These are phyloP conservation scores for Stenogyne calaminthoides DNA, from an alignment of 305 asterid species.

Conservation along the genomic window DNA sequence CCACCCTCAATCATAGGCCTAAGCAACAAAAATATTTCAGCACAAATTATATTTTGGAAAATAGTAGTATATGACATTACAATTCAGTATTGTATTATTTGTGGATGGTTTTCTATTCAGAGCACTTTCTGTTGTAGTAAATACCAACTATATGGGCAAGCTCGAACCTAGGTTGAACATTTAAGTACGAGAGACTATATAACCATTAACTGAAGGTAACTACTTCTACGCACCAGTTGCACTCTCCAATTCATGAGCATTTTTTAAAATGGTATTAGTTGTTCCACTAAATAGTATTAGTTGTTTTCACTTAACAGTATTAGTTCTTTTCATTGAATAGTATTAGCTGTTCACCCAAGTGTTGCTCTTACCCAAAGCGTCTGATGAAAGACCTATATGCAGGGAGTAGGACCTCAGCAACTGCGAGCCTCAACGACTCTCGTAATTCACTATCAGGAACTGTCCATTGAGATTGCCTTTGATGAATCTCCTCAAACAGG, in stretches of 20 bases:
- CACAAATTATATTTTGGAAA: neutral
- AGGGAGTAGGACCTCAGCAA: slow-evolving; percentile 96
- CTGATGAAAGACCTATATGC: slow-evolving; percentile 86
- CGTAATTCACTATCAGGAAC: slow-evolving; percentile 97
- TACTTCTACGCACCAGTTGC: too few relatives aligned
- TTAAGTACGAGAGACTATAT: neutral
- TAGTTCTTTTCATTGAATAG: too few relatives aligned
- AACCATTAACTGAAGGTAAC: slow-evolving; percentile 47
- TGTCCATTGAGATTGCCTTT: slow-evolving; percentile 98
- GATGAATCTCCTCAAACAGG: slow-evolving; percentile 93
- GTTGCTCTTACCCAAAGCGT: slow-evolving; percentile 66
- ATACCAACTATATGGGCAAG: neutral
- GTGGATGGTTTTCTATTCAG: neutral
- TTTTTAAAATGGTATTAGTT: too few relatives aligned
- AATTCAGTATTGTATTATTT: neutral
- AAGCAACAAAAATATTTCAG: neutral
- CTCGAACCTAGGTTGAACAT: neutral
- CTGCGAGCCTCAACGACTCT: slow-evolving; percentile 91
- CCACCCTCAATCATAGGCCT: slow-evolving; percentile 92
- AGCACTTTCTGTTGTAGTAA: neutral
- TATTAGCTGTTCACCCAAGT: too few relatives aligned
- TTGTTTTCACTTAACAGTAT: too few relatives aligned
- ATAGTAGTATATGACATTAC: neutral
- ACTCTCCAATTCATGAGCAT: too few relatives aligned
- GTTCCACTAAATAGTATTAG: too few relatives aligned